Evolutionary conservation across 306 rosid genomes (phyloP).

Genomic region (Boehmeria nivea): DNA sequence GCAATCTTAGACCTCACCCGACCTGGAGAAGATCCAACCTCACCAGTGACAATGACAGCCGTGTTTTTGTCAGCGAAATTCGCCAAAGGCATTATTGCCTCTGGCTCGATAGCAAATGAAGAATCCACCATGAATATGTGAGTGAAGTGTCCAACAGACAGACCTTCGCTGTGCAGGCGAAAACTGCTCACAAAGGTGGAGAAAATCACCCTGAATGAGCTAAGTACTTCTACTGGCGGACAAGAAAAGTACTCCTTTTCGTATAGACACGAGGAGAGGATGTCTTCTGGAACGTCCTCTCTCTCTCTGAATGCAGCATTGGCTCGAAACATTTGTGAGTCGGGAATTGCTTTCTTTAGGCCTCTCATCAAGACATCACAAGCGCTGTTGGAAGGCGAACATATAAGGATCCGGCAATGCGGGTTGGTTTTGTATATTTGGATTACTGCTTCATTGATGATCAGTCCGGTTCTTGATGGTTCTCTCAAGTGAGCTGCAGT

Average conservation of each 20-base stretch:
- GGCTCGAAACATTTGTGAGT: conserved; percentile 24
- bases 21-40: background rate
- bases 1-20: conserved; percentile 32
- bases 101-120: conserved; percentile 31
- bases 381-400: conserved; percentile 22
- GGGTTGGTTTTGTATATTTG: conserved; percentile 14
- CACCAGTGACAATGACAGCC: conserved; percentile 27
- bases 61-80: conserved; percentile 24
- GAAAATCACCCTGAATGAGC: conserved; percentile 28
- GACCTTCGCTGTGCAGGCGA: conserved; percentile 25
- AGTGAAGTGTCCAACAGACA: conserved; percentile 27
- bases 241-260: conserved; percentile 23
- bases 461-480: conserved; percentile 18
- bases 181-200: conserved; percentile 35
- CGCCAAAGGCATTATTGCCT: conserved; percentile 23
- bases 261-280: conserved; percentile 22
- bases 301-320: conserved; percentile 25
- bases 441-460: conserved; percentile 20
- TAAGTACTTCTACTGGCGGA: conserved; percentile 21
- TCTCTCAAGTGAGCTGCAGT: background rate
- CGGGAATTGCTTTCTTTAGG: conserved; percentile 23
- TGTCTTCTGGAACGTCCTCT: conserved; percentile 26
- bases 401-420: conserved; percentile 20
- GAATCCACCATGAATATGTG: conserved; percentile 37
- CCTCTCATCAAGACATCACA: conserved; percentile 28